Conservation (phyloP, 164 flowering plant genomes). For the Protea cynaroides region DNA sequence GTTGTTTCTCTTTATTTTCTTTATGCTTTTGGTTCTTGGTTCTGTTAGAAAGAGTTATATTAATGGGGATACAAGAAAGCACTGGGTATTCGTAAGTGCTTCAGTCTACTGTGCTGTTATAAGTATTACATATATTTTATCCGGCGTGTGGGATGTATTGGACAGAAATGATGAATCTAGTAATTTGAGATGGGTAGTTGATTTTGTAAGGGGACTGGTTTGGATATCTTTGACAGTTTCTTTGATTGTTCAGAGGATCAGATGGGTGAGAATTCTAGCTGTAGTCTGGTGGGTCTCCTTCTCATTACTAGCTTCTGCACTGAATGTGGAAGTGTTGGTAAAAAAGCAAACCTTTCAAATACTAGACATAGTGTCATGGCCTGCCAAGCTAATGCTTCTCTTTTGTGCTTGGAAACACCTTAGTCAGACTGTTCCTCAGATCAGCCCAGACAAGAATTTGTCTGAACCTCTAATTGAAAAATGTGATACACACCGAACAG, state of each 20-base stretch:
- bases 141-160: constrained; percentile 25
- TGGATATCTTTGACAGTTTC: constrained; percentile 57
- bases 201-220: constrained; percentile 35
- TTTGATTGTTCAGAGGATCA: constrained; percentile 25
- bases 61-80: constrained; percentile 17
- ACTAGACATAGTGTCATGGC: constrained; percentile 45
- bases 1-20: constrained; percentile 35
- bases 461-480: constrained; percentile 38
- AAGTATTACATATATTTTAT: constrained; percentile 29
- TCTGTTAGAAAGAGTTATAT: constrained; percentile 13
- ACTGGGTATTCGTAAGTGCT: constrained; percentile 23
- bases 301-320: constrained; percentile 36
- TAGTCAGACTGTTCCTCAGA: constrained; percentile 8
- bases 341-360: constrained; percentile 15
- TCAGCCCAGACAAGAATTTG: constrained; percentile 13
- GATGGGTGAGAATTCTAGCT: constrained; percentile 27
- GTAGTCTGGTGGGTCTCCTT: constrained; percentile 61
- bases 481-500: constrained; percentile 8
- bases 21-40: constrained; percentile 22
- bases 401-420: constrained; percentile 37
- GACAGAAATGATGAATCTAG: constrained; percentile 9
- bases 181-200: constrained; percentile 23
- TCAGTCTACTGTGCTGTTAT: constrained; percentile 41
- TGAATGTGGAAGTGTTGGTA: constrained; percentile 31
- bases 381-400: constrained; percentile 43